Evolutionary conservation across 768 basidiomycete genomes (phyloP), one percentile per base, ranked within the genome.

Genomic region (Amanita exitialis): DNA sequence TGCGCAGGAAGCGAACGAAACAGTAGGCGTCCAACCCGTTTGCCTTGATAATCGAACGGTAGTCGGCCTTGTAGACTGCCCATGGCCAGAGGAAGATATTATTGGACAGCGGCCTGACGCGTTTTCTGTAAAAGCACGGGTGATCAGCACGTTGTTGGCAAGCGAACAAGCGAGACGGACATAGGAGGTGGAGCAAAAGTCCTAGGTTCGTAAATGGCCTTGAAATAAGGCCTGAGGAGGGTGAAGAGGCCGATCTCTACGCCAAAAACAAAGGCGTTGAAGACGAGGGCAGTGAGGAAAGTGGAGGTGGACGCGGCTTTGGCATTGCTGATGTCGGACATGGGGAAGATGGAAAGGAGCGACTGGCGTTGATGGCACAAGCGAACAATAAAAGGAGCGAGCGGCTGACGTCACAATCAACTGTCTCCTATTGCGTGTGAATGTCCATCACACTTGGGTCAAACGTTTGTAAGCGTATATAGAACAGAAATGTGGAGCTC

Each of bases 21-120:
- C 94, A 84, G 69, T 95, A 99, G 13, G 92, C 88, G 63, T 98
- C 95, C 52, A 87, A 71, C 23, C 91, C 91, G 55, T 92, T 93
- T 38, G 77, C 74, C 38, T 70, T 68, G 53, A 80, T 75, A 52
- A 90, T 80, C 20, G 72, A 74, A 25, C 67, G 66, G 59, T 82
- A 80, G 60, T 90, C 77, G 2, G 83, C 74, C 2, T 69, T 71
- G 66, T 69, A 82, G 16, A 93, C 64, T 0, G 78, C 72, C 16
- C 76, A 53, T 1, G 86, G 84, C 90, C 90, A 94, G 30, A 72
- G 60, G 20, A 90, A 65, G 16, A 78, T 56, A 8, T 68, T 68
- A 13, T 63, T 53, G 0, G 77, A 61, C 46, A 93, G 72, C 4
- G 81, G 70, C 13, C 66, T 55, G 8, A 75, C 69, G 37, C 85